A percentile compares a stretch with the other conserved stretches of the same genome.
These are phyloP conservation scores for Kodamaea jinghongensis DNA, from an alignment of 805 yeast genomes.

Conservation along the genomic window DNA sequence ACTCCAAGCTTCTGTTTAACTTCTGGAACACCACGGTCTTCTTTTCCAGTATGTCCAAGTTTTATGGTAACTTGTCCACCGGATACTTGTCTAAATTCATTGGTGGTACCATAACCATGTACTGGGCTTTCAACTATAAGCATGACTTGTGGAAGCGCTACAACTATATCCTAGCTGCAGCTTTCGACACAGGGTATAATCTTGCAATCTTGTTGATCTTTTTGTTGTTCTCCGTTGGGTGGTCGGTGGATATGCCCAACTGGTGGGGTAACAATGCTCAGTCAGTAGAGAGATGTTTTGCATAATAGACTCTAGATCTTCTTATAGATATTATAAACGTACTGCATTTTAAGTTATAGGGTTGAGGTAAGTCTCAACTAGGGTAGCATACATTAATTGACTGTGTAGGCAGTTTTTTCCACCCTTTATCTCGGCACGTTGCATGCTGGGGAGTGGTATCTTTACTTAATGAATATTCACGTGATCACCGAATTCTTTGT, in stretches of 20 bases:
- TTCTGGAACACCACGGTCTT: constrained; percentile 48
- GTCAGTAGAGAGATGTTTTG: constrained; percentile 49
- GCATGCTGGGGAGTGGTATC: too few species aligned
- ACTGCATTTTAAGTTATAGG: too few species aligned
- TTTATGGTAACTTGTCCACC: constrained; percentile 50
- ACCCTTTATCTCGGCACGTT: too few species aligned
- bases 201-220: constrained; percentile 41
- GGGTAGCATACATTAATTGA: too few species aligned
- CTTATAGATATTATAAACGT: too few species aligned
- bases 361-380: too few species aligned
- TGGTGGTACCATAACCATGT: constrained; percentile 50
- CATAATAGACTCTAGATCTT: constrained; percentile 14
- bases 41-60: constrained; percentile 46
- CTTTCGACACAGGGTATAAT: constrained; percentile 50
- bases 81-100: constrained; percentile 47
- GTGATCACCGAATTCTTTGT: too few species aligned
- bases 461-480: too few species aligned
- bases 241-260: constrained; percentile 28
- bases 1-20: constrained; percentile 22
- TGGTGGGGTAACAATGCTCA: constrained; percentile 51
- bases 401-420: too few species aligned
- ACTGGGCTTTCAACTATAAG: constrained; percentile 38
- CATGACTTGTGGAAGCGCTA: constrained; percentile 41
- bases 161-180: constrained; percentile 50
- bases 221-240: constrained; percentile 27